A percentile compares a stretch with the other conserved stretches of the same genome.
phyloP scores from a whole-genome alignment of 2,329 filamentous ascomycete genomes.

The Colletotrichum euphorbiae region DNA sequence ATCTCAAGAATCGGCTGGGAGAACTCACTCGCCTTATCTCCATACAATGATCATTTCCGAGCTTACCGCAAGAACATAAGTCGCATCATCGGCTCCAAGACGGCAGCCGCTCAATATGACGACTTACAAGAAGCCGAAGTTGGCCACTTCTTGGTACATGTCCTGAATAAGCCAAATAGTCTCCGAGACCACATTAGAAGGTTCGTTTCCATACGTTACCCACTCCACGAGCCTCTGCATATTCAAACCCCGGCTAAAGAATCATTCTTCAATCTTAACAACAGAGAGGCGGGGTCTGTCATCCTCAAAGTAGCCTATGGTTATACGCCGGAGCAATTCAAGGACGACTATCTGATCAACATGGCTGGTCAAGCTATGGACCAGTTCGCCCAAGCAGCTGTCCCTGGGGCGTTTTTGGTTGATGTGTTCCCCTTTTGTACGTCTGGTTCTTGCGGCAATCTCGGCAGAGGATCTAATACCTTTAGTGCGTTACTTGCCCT shows the following conservation, averaged over 20 bases:
- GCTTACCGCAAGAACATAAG: constrained; percentile 58
- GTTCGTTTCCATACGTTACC: constrained; percentile 43
- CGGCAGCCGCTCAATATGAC: constrained; percentile 52
- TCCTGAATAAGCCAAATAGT: constrained; percentile 52
- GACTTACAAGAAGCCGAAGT: constrained; percentile 57
- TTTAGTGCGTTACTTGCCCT: constrained; percentile 44
- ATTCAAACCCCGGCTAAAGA: no score
- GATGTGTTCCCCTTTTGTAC: constrained; percentile 39
- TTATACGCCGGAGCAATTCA: constrained; percentile 36
- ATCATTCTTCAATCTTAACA: rapidly evolving
- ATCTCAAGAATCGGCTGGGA: constrained; percentile 50
- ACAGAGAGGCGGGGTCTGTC: constrained; percentile 33
- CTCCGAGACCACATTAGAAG: constrained; percentile 56
- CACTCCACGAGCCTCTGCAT: no score
- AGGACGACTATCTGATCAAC: constrained; percentile 37
- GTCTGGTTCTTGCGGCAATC: not conserved
- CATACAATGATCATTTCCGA: constrained; percentile 52
- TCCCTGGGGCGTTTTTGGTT: constrained; percentile 39
- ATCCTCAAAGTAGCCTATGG: constrained; percentile 40
- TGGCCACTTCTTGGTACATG: constrained; percentile 55
- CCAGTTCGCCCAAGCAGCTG: constrained; percentile 35
- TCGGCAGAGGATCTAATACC: rapidly evolving
- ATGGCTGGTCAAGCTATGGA: constrained; percentile 32
- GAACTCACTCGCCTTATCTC: constrained; percentile 48
- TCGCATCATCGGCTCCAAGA: constrained; percentile 58